phyloP scores from a whole-genome alignment of 2,329 filamentous ascomycete genomes.

The Botryotinia calthae region DNA sequence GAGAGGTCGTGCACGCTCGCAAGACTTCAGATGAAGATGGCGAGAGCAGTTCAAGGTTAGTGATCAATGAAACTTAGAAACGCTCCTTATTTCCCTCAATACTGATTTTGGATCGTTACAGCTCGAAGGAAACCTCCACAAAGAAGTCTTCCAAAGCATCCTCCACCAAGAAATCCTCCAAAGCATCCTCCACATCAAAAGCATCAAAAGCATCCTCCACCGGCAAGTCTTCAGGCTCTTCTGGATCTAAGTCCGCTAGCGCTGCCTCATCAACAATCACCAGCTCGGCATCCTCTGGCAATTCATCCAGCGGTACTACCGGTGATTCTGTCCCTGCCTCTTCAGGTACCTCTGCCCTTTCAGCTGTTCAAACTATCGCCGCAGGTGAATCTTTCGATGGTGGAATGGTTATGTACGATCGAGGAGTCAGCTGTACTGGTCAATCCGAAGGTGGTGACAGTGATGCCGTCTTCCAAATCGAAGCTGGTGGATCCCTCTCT shows the following conservation, averaged over 20 bases:
- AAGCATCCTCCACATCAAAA: neutral
- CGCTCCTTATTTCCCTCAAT: neutral
- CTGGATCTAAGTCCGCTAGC: neutral
- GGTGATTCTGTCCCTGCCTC: conserved; percentile 23
- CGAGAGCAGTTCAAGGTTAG: neutral
- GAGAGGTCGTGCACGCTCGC: neutral
- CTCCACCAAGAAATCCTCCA: neutral
- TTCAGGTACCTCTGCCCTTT: conserved; percentile 43
- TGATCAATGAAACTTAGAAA: neutral
- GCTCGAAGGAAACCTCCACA: neutral
- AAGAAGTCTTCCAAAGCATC: neutral
- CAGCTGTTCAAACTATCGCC: conserved; percentile 45
- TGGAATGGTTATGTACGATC: conserved; percentile 46
- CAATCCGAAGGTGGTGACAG: conserved; percentile 44
- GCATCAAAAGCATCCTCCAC: neutral
- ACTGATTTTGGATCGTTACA: neutral
- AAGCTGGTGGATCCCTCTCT: conserved; percentile 37
- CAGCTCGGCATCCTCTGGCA: neutral
- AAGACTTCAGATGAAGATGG: conserved; percentile 2
- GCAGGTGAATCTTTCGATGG: conserved; percentile 48
- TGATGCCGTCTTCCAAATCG: conserved; percentile 39
- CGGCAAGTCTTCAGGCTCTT: neutral
- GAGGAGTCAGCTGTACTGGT: conserved; percentile 43
- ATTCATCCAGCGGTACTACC: neutral
- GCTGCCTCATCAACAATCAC: neutral